A percentile compares a stretch with the other conserved stretches of the same genome.
Conservation (phyloP, 108 stramenopile genomes). For the Skeletonema potamos region DNA sequence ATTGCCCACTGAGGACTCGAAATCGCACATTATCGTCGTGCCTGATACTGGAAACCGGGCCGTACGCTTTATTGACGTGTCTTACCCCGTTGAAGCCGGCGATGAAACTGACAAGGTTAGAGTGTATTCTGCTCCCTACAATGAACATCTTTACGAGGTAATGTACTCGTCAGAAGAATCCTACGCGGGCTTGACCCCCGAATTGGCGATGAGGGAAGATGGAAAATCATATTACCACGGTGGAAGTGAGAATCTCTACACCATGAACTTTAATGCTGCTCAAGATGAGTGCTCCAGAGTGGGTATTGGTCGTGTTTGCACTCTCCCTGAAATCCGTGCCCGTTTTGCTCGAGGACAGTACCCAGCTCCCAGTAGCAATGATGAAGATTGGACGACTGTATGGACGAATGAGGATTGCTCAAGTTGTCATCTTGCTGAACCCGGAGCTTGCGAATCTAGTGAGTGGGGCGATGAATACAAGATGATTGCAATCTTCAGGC, state of each 20-base stretch:
- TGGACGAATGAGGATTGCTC: slow-evolving; percentile 41
- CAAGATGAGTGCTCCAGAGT: slow-evolving; percentile 36
- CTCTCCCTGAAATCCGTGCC: slow-evolving; percentile 38
- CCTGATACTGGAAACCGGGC: slow-evolving; percentile 45
- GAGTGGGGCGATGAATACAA: slow-evolving; percentile 33
- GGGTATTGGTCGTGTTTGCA: slow-evolving; percentile 42
- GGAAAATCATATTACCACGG: slow-evolving; percentile 42
- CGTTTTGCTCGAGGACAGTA: slow-evolving; percentile 42
- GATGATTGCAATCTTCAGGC: slow-evolving; percentile 38
- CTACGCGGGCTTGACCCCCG: slow-evolving; percentile 20
- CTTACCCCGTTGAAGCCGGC: slow-evolving; percentile 29
- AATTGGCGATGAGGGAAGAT: slow-evolving; percentile 38
- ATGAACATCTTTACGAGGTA: slow-evolving; percentile 40
- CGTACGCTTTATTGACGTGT: slow-evolving; percentile 39
- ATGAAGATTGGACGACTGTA: slow-evolving; percentile 34
- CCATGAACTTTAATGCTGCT: slow-evolving; percentile 31
- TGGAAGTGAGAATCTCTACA: slow-evolving; percentile 16
- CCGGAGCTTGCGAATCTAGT: slow-evolving; percentile 29
- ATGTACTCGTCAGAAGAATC: slow-evolving; percentile 39
- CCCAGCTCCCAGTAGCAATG: slow-evolving; percentile 17
- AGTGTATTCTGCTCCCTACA: slow-evolving; percentile 29
- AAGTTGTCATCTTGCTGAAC: slow-evolving; percentile 31
- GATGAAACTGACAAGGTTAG: slow-evolving; percentile 21
- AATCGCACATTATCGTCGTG: slow-evolving; percentile 25
- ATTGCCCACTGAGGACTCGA: slow-evolving; percentile 9